Conservation (phyloP, 371 early-diverging fungal genomes). For the Gilbertella persicaria region DNA sequence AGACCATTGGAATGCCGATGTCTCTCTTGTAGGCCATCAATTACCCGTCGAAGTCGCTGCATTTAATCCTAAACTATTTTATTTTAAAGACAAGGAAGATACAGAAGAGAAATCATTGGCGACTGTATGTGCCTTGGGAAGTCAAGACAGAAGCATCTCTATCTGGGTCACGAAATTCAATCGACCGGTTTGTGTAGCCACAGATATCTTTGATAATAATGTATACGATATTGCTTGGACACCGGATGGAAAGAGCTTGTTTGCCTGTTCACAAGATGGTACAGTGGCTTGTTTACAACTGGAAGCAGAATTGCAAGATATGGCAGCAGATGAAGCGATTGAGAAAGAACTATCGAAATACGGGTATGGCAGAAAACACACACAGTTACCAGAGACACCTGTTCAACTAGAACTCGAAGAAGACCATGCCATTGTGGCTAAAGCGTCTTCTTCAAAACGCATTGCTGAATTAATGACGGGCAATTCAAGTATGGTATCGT, state of each 20-base stretch:
- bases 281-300: constrained; percentile 79
- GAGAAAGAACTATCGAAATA: constrained; percentile 66
- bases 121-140: constrained; percentile 85
- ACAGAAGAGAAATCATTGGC: constrained; percentile 36
- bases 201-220: constrained; percentile 79
- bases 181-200: constrained; percentile 74
- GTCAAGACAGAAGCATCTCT: constrained; percentile 89
- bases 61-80: constrained; percentile 84
- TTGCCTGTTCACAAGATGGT: constrained; percentile 94
- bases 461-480: constrained; percentile 53
- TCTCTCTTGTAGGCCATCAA: constrained; percentile 88
- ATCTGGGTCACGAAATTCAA: constrained; percentile 85
- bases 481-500: constrained; percentile 9
- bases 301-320: constrained; percentile 67
- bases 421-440: constrained; percentile 44
- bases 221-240: constrained; percentile 91
- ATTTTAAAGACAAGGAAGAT: constrained; percentile 28
- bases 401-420: constrained; percentile 73
- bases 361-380: constrained; percentile 67
- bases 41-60: constrained; percentile 89
- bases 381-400: constrained; percentile 62
- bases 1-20: constrained; percentile 78
- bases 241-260: constrained; percentile 75
- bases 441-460: constrained; percentile 32
- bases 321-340: constrained; percentile 62